Conservation (phyloP, 2,329 filamentous ascomycete genomes). For the Magnaporthiopsis incrustans region DNA sequence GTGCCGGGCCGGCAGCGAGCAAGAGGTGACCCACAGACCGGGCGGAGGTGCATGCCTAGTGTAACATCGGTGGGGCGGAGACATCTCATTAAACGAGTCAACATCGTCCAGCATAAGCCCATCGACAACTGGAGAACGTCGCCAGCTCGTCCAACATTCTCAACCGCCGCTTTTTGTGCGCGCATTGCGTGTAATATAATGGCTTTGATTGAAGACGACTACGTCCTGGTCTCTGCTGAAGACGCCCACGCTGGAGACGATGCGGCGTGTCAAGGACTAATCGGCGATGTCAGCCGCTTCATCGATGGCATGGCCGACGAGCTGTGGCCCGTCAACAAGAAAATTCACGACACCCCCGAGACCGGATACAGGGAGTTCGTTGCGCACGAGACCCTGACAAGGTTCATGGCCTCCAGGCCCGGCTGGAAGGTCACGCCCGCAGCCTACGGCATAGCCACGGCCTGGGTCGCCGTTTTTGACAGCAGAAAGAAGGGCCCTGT, state of each 20-base stretch:
- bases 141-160: background rate
- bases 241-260: background rate
- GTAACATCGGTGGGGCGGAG: no score
- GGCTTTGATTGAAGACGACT: background rate
- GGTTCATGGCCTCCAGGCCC: slow-evolving; percentile 25
- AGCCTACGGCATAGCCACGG: slow-evolving; percentile 42
- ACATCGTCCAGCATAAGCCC: no score
- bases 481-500: slow-evolving; percentile 35
- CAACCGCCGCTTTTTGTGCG: background rate
- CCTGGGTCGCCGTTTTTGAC: slow-evolving; percentile 42
- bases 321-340: slow-evolving; percentile 38
- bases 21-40: no score
- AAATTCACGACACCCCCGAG: slow-evolving; percentile 44
- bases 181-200: background rate
- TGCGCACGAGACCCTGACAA: slow-evolving; percentile 40
- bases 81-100: no score
- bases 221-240: background rate
- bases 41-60: no score
- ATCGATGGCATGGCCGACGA: slow-evolving; percentile 28
- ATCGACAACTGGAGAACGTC: no score
- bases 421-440: slow-evolving; percentile 44
- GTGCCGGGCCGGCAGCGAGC: no score
- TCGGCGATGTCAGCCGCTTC: slow-evolving; percentile 28
- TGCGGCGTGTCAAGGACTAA: slow-evolving; percentile 12
- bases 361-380: slow-evolving; percentile 38